Evolutionary conservation across 148 eudicot genomes (phyloP).

Genomic region (Rhododendron henanense): DNA sequence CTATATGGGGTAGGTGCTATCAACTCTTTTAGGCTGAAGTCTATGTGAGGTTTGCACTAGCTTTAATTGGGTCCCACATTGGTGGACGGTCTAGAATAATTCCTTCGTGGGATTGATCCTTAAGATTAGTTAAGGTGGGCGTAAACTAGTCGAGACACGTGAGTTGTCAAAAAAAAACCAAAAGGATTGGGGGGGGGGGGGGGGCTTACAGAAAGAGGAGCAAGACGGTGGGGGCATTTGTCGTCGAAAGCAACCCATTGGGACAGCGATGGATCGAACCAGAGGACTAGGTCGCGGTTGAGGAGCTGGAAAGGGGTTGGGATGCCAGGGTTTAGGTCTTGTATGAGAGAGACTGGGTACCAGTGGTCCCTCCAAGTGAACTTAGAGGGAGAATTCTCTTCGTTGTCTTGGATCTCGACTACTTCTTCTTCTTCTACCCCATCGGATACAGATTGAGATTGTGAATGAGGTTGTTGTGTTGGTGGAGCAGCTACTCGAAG

Average conservation of each 20-base stretch:
- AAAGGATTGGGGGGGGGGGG: neutral
- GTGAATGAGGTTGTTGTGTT: conserved; percentile 12
- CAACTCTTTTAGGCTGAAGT: too few relatives aligned
- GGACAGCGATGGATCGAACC: conserved; percentile 54
- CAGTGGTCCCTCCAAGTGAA: conserved; percentile 94
- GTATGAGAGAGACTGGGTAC: conserved; percentile 87
- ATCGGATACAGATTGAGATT: conserved; percentile 1
- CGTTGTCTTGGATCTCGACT: conserved; percentile 23
- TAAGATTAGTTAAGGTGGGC: too few relatives aligned
- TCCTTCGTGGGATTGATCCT: neutral
- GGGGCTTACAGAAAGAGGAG: conserved; percentile 73
- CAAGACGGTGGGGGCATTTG: conserved; percentile 93
- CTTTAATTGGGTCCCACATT: too few relatives aligned
- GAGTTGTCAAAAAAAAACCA: too few relatives aligned
- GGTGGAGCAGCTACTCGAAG: conserved; percentile 51
- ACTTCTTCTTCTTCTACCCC: neutral
- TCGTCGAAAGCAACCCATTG: conserved; percentile 89
- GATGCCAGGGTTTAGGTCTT: conserved; percentile 58
- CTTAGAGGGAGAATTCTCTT: conserved; percentile 29
- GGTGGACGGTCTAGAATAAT: too few relatives aligned
- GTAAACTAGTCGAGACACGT: neutral
- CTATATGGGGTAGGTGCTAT: too few relatives aligned
- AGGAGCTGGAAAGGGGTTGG: conserved; percentile 90
- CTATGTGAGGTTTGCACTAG: too few relatives aligned
- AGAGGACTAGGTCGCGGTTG: conserved; percentile 77